phyloP scores from a whole-genome alignment of 208 protist species.

The Histomonas meleagridis region DNA sequence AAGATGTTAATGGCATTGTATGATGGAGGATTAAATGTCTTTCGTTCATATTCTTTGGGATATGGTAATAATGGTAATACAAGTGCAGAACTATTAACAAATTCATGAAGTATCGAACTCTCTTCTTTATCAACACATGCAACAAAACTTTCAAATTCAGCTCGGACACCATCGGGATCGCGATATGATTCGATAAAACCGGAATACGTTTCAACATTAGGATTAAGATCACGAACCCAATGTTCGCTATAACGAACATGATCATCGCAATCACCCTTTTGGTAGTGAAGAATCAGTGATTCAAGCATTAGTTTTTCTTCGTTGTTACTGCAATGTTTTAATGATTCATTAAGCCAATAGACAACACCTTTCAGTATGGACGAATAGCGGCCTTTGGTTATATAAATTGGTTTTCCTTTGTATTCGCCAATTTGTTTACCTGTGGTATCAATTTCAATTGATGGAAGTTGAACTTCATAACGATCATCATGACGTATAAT shows the following conservation, averaged over 20 bases:
- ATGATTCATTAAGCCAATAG: neutral
- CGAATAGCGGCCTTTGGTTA: conserved; percentile 24
- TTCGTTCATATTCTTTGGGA: conserved; percentile 38
- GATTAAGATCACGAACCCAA: conserved; percentile 47
- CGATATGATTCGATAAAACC: conserved; percentile 52
- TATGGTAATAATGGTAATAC: conserved; percentile 40
- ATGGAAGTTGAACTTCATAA: neutral
- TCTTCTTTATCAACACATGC: conserved; percentile 43
- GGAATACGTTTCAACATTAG: conserved; percentile 44
- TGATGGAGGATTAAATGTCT: conserved; percentile 44
- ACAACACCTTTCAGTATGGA: neutral
- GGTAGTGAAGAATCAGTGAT: neutral
- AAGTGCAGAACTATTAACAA: conserved; percentile 33
- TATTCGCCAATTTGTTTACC: neutral
- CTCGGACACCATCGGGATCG: conserved; percentile 45
- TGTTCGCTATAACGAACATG: conserved; percentile 39
- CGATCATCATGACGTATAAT: neutral
- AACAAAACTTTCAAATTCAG: conserved; percentile 49
- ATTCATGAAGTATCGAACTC: neutral
- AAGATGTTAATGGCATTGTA: conserved; percentile 49
- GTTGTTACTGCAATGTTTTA: neutral
- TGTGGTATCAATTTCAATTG: neutral
- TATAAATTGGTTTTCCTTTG: neutral
- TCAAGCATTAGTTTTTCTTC: conserved; percentile 15
- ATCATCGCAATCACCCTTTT: neutral